phyloP scores from a whole-genome alignment of 148 eudicot species.

The Arbutus unedo region DNA sequence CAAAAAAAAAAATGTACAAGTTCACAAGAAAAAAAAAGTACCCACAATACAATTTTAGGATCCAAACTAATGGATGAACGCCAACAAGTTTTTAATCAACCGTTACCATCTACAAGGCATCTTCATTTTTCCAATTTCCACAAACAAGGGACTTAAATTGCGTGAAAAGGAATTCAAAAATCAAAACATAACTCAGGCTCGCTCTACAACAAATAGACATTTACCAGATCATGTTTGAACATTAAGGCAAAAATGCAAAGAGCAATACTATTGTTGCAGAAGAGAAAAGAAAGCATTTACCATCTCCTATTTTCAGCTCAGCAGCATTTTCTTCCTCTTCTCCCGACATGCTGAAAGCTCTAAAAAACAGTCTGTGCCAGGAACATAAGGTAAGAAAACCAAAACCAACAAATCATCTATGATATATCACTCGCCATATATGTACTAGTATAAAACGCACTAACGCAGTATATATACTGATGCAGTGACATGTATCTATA shows the following conservation, averaged over 20 bases:
- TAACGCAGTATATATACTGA: too few species aligned
- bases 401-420: background rate
- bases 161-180: background rate
- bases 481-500: too few species aligned
- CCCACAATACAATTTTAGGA: background rate
- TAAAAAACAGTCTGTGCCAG: background rate
- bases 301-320: constrained; percentile 68
- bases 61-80: background rate
- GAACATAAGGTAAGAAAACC: background rate
- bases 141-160: background rate
- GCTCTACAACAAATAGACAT: background rate
- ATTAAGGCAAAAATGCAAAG: background rate
- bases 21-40: background rate
- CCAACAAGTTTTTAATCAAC: background rate
- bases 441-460: too few species aligned
- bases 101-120: background rate
- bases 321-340: constrained; percentile 87
- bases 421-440: background rate
- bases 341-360: constrained; percentile 43
- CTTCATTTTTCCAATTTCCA: background rate
- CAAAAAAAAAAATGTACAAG: background rate
- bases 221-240: background rate
- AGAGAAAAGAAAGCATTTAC: constrained; percentile 18
- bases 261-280: background rate
- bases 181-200: background rate